Base-by-base conservation (phyloP, 257 asterid species). In the Osmanthus fragrans region DNA sequence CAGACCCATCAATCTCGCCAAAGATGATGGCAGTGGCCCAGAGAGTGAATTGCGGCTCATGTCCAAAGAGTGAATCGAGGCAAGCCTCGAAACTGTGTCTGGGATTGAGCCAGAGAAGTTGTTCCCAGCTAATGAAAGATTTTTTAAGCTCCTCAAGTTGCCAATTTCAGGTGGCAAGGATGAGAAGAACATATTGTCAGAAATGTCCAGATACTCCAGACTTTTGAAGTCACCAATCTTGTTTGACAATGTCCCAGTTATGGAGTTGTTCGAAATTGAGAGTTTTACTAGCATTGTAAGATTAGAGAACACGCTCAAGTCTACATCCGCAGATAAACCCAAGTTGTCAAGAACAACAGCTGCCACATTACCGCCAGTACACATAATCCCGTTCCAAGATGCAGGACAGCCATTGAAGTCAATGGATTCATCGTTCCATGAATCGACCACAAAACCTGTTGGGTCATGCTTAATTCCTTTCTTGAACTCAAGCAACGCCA, bases 321-420 rank as follows among this genome's bases (percentile, higher is more conserved):
- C 97, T 11, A 85, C 92, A 25, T 86, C 91, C 0, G 94, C 99
- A 0, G 85, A 77, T 76, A 96, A 78, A 30, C 94, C 94, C 39
- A 93, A 80, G 76, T 90, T 85, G 71, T 96, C 98, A 66, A 96
- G 97, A 74, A 88, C 94, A 80, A 96, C 94, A 1, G 92, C 99
- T 5, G 97, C 99, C 36, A 96, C 98, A 87, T 89, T 93, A n/a
- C 91, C 97, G 68, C 97, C 97, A 79, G 87, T 90, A 68, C 99
- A 96, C 98, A 93, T 90, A 37, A 96, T 93, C 51, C 99, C 99
- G 74, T 96, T 96, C 99, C 99, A 96, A 36, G 99, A 90, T 2
- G 99, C 89, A 71, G 98, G 99, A 77, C 99, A 96, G 27, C 99
- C 98, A 71, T 96, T 90, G 87, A 95, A 95, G 82, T 95, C 99